Evolutionary conservation across 441 rosid genomes (phyloP).

Genomic region (Mallotus repandus): DNA sequence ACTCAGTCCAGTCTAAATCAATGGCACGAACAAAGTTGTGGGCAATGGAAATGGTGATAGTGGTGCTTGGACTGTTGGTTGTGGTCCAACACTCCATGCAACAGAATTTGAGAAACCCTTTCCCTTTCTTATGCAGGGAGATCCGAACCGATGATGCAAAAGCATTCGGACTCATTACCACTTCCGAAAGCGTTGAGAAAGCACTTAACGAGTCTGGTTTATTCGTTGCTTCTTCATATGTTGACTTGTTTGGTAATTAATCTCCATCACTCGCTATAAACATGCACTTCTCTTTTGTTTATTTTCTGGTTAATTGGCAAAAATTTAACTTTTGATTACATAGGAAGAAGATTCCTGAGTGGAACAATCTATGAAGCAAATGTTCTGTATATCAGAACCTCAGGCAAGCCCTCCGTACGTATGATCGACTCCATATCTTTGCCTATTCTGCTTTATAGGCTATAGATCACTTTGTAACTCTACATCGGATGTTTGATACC

Average conservation of each 20-base stretch:
- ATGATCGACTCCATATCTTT: neutral
- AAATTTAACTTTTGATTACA: too few relatives aligned
- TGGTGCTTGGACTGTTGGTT: constrained; percentile 4
- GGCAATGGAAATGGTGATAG: neutral
- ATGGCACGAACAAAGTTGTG: neutral
- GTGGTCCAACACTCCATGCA: constrained; percentile 4
- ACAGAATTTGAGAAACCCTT: neutral
- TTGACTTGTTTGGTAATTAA: neutral
- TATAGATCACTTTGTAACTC: too few relatives aligned
- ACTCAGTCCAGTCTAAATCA: neutral
- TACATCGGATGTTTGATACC: too few relatives aligned
- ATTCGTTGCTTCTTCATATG: neutral
- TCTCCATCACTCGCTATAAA: too few relatives aligned
- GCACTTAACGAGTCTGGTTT: constrained; percentile 1
- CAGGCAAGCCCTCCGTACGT: neutral
- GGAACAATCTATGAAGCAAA: neutral
- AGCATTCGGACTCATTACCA: neutral
- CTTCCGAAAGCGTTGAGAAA: neutral
- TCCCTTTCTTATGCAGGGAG: too few relatives aligned
- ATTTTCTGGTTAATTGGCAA: too few relatives aligned
- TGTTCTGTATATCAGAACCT: neutral
- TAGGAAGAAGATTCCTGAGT: constrained; percentile 2
- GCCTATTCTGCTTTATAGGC: too few relatives aligned
- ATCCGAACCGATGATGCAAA: too few relatives aligned
- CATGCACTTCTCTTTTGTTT: too few relatives aligned